phyloP scores from a whole-genome alignment of 495 filamentous ascomycete genomes.

The Diplogelasinospora grovesii region DNA sequence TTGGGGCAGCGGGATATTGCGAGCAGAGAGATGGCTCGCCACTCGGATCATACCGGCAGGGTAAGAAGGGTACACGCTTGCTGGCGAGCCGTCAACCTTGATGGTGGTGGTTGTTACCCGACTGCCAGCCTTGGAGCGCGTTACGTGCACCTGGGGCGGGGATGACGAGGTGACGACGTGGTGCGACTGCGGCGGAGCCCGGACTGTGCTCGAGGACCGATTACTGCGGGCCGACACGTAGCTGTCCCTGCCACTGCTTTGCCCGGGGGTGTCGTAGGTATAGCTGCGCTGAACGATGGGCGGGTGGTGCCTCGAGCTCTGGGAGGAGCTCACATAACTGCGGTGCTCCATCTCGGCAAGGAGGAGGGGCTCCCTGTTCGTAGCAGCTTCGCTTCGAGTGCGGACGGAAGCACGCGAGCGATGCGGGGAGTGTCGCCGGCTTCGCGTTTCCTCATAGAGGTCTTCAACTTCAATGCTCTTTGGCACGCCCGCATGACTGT shows the following conservation, averaged over 20 bases:
- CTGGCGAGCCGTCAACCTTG: conserved; percentile 14
- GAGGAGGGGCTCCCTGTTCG: conserved; percentile 23
- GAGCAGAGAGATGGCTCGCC: conserved; percentile 5
- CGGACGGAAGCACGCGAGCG: conserved; percentile 25
- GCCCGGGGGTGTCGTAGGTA: conserved; percentile 23
- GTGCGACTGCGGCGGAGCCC: conserved; percentile 14
- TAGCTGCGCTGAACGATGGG: conserved; percentile 24
- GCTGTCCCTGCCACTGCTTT: too few relatives aligned
- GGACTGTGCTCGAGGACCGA: conserved; percentile 27
- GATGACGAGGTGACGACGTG: conserved; percentile 10
- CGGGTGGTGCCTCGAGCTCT: conserved; percentile 17
- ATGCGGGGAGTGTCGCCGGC: conserved; percentile 28
- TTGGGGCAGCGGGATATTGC: conserved; percentile 14
- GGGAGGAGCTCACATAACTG: conserved; percentile 20
- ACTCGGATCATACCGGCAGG: too few relatives aligned
- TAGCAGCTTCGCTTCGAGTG: conserved; percentile 28
- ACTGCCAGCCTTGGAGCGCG: conserved; percentile 23
- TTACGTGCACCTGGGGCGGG: conserved; percentile 19
- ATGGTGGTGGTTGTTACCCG: conserved; percentile 25
- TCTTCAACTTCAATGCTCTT: conserved; percentile 39
- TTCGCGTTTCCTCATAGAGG: conserved; percentile 32
- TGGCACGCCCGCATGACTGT: conserved; percentile 23
- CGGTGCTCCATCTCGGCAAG: conserved; percentile 25
- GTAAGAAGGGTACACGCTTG: too few relatives aligned
- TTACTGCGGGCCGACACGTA: conserved; percentile 35